Base-by-base conservation (phyloP, 176 grass and related monocot genomes). In the Phoenix roebelenii region DNA sequence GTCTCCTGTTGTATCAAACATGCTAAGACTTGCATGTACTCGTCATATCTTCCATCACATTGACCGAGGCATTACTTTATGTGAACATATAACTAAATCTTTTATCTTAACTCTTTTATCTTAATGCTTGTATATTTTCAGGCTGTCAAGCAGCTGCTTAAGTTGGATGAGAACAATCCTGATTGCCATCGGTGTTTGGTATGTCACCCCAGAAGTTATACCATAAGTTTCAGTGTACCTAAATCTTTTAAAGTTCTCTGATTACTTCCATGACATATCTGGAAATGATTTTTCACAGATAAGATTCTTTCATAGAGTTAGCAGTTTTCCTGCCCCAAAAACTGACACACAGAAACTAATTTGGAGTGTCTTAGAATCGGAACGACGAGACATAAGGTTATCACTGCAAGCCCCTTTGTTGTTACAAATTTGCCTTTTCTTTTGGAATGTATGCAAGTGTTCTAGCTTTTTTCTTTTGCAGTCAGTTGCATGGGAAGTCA, bases 111-210 rank as follows among this genome's bases (percentile, higher is more conserved):
- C 9, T 5, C 39, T 35, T 74, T 58, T 39, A 18, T 52, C 53
- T 60, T 72, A 51, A 65, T n/a, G 2, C 39, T 68, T 68, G 10
- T 22, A 35, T 32, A 50, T 52, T 68, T 74, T 52, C 94, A 98
- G 94, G 94, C 94, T n/a, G 88, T 93, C 49, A 93, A 93, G 64
- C 79, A 81, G 25, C 82, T 98, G 12, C 76, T 92, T 73, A 93
- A 76, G 66, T 83, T 98, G 84, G 79, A 98, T 65, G 76, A 85
- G 70, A 80, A 76, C 22, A 75, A 80, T 83, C 88, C 94, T 55
- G 88, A 83, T 22, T 83, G 81, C 62, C 94, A 98, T 60, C 66
- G 88, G 16, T 93, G 94, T 79, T 70, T 98, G 82, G 94, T 98
- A 77, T 76, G 94, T 22, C 57, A 72, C 52, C 63, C 20, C 25